Evolutionary conservation across 345 rosid genomes (phyloP).

Genomic region (Gossypium ekmanianum): DNA sequence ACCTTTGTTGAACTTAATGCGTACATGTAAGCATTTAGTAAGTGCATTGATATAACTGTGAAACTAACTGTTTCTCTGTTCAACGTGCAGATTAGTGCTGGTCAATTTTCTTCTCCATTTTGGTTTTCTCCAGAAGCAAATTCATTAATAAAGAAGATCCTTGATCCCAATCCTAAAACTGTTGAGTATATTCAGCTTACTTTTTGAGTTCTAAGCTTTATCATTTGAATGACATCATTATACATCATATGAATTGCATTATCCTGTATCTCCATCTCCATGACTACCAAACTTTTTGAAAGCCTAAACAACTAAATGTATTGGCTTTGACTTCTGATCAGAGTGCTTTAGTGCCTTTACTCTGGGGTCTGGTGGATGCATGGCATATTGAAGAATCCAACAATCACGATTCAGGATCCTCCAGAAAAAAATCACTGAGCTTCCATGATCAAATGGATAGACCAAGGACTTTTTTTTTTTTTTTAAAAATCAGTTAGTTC

Average conservation of each 20-base stretch:
- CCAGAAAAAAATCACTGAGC: not conserved
- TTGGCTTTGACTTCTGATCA: conserved; percentile 1
- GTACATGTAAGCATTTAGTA: conserved; percentile 10
- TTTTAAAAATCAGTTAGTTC: not conserved
- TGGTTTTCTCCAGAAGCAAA: conserved; percentile 79
- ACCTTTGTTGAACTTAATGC: conserved; percentile 9
- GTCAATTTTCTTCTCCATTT: conserved; percentile 65
- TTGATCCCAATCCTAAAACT: conserved; percentile 69
- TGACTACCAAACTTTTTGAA: conserved; percentile 1
- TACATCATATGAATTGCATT: not conserved
- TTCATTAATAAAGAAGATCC: conserved; percentile 66
- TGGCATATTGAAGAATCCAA: not conserved
- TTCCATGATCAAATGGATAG: not conserved
- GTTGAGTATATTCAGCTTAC: conserved; percentile 49
- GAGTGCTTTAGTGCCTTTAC: not conserved
- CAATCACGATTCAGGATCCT: not conserved
- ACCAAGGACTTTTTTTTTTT: not conserved
- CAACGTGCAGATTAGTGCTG: conserved; percentile 60
- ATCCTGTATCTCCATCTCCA: not conserved
- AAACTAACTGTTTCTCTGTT: conserved; percentile 18
- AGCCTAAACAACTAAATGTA: not conserved
- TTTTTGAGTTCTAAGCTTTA: not conserved
- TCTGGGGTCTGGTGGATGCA: not conserved
- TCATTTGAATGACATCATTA: not conserved
- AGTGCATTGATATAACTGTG: conserved; percentile 11